A percentile compares a stretch with the other conserved stretches of the same genome.
Evolutionary conservation across 176 grass and related monocot genomes (phyloP).

Genomic region (bread wheat (Triticum aestivum)): DNA sequence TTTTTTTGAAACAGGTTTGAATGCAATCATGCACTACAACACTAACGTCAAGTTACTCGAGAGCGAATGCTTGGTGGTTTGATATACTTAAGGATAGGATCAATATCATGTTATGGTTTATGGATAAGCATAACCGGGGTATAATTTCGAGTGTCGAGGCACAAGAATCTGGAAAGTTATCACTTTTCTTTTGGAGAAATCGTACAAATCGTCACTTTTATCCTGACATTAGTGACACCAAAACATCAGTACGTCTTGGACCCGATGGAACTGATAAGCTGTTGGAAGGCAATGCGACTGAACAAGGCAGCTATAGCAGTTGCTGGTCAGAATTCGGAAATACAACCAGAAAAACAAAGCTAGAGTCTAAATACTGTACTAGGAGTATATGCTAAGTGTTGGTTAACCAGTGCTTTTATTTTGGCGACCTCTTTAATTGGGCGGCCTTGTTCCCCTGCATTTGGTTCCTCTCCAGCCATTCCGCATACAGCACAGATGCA

Average conservation of each 20-base stretch:
- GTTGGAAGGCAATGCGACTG: not conserved
- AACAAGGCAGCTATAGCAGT: not conserved
- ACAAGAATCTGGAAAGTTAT: not conserved
- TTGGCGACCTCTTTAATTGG: slow-evolving; percentile 19
- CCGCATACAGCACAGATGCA: slow-evolving; percentile 24
- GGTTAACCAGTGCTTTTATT: slow-evolving; percentile 28
- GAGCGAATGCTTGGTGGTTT: not conserved
- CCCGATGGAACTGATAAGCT: not conserved
- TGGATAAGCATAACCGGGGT: slow-evolving; percentile 19
- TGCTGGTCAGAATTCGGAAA: not conserved
- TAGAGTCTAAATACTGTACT: not conserved
- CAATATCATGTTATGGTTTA: not conserved
- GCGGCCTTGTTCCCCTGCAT: not conserved
- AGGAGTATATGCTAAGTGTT: slow-evolving; percentile 1
- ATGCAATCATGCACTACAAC: not conserved
- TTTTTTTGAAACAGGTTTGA: not conserved
- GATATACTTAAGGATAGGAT: slow-evolving; percentile 20
- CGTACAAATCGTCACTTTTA: not conserved
- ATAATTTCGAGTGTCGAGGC: not conserved
- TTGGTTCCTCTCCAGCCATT: slow-evolving; percentile 35
- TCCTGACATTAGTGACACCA: not conserved
- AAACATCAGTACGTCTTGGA: not conserved
- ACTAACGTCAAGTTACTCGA: not conserved
- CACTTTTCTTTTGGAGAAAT: not conserved
- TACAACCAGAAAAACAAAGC: not conserved